Base-by-base conservation (phyloP, 2,329 filamentous ascomycete species). In the Xylaria hypoxylon region DNA sequence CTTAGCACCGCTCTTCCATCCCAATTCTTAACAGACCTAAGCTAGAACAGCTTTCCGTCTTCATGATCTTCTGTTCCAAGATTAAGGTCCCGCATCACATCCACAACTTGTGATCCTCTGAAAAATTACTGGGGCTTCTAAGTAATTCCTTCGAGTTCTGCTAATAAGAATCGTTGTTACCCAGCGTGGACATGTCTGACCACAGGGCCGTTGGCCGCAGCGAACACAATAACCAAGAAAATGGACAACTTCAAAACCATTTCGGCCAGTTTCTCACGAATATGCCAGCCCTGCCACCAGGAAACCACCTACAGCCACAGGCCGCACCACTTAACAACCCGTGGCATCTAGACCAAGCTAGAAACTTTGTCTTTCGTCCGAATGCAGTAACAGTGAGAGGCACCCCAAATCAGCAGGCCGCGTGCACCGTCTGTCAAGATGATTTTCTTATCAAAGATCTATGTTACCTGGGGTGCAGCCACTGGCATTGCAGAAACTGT, bases 401-500 rank as follows among this genome's bases (percentile, higher is more conserved):
- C 6, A 17, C 3, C 10, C 15, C 26, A n/a, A 33, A 33, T 51
- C 26, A 28, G 15, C 22, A 15, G 19, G 5, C 11, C 3, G 2
- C 5, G 24, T 70, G 68, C 24, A 19, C 13, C 2, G n/a, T 66
- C 28, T 70, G 68, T 24, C 4, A 15, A n/a, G 66, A 65, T 5
- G 2, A 57, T 8, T 59, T 40, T 17, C 15, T 5, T 6, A 1
- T 1, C 13, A 13, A 11, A 6, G 31, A 60, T 5, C 2, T 69
- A 38, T 31, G 3, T 15, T 3, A 4, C 2, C 11, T 52, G 1
- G 0, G 1, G 7, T 73, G 71, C 55, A 1, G 3, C 0, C 70
- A 73, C 45, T 15, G 2, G 1, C 68, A 72, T 50, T 72, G 70
- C 51, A n/a, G 0, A 2, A 11, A 40, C 7, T 73, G 69, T 11